Evolutionary conservation across 2,329 filamentous ascomycete genomes (phyloP).

Genomic region (Thielaviopsis euricoi): DNA sequence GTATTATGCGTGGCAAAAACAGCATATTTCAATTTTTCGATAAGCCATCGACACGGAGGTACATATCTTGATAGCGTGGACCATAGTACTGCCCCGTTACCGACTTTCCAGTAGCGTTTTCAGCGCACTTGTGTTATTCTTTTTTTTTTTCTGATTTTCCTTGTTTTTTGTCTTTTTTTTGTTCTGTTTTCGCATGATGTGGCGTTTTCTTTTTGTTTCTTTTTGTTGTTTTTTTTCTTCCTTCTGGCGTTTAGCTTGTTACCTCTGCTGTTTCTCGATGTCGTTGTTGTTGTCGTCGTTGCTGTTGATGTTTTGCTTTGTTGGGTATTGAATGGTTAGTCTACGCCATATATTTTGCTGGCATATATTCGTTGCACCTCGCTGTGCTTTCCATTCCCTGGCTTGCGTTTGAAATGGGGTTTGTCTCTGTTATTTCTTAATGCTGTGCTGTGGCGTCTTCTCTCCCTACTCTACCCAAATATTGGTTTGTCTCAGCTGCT

Average conservation of each 20-base stretch:
- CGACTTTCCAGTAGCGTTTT: neutral
- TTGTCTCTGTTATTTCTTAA: neutral
- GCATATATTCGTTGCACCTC: neutral
- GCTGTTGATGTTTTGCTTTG: neutral
- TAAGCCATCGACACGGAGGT: no score
- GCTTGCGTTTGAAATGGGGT: neutral
- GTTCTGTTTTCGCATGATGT: slow-evolving; percentile 6
- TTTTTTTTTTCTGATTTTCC: neutral
- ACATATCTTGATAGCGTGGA: no score
- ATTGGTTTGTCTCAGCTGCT: neutral
- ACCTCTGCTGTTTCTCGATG: neutral
- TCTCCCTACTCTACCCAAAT: neutral
- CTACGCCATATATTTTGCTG: neutral
- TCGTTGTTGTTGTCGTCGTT: neutral
- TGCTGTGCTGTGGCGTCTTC: neutral
- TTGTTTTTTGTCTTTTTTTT: neutral
- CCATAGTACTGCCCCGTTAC: slow-evolving; percentile 12
- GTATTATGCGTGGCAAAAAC: no score
- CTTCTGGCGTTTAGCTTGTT: neutral
- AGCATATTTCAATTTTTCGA: no score
- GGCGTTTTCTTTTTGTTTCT: slow-evolving; percentile 4
- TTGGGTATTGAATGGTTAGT: neutral
- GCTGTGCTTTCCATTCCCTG: no score
- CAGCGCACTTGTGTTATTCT: neutral
- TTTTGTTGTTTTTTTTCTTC: neutral